Evolutionary conservation across 495 filamentous ascomycete species (phyloP), one percentile per base, ranked within the genome.

Genomic region (Mytilinidion resinicola): DNA sequence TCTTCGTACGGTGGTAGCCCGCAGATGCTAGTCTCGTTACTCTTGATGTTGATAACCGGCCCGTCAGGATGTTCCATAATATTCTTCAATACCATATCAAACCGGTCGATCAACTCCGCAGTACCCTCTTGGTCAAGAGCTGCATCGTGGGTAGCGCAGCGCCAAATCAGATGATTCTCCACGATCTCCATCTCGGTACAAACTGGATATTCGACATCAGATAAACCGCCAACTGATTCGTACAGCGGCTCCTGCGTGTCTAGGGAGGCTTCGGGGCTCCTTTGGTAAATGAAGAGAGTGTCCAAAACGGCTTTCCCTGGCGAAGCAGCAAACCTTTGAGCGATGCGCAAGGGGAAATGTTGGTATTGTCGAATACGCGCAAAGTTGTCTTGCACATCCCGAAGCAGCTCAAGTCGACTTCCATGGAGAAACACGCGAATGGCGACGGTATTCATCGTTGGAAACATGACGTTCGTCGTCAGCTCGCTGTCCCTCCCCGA

Each of bases 371-470:
- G 75, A 35, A 83, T 82, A 5, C 80, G 74, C 12, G 55, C 46
- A 44, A 74, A 68, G 20, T 59, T 69, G 11, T 72, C 63, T 60
- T 89, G 87, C 68, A 85, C 78, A 64, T 88, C 85, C 21, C 68
- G 69, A 35, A 89, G 70, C 79, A 88, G 85, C 17, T 83, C 78
- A 8, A 55, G 58, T 4, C 78, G 69, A 0, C 71, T 77, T 17
- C 87, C 87, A 60, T 89, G 84, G 10, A 89, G 64, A 4, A 88
- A 72, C 11, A 77, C 73, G 11, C 88, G 74, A 1, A 89, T 71
- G 0, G 82, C 77, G 0, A 90, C 80, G 0, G 88, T 90, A 61
- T 88, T 90, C 85, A 90, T 90, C 4, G 84, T 82, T 8, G 88
- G 88, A 62, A 90, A 90, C 63, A 87, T 73, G n/a, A 87, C 66